These are phyloP conservation scores for Arthrobotrys sphaeroides DNA, from an alignment of 2,329 filamentous ascomycete genomes.

Conservation along the genomic window DNA sequence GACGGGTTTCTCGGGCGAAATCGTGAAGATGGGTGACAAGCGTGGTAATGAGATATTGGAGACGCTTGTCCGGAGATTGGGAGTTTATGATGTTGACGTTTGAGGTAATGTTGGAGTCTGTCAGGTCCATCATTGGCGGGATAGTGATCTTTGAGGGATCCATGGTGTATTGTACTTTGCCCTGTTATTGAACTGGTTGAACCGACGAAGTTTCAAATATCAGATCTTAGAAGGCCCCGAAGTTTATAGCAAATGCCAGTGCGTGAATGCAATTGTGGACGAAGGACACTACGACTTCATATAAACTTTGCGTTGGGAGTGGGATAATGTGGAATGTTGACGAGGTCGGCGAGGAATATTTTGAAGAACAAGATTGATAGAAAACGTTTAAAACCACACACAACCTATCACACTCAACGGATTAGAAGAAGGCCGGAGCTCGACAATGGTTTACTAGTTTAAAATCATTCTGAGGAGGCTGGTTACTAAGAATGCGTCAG, in stretches of 20 bases:
- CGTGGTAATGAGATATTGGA: constrained; percentile 69
- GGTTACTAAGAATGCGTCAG: constrained; percentile 12
- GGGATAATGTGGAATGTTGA: not conserved
- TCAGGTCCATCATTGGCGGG: constrained; percentile 74
- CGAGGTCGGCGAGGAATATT: not conserved
- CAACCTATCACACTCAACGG: not conserved
- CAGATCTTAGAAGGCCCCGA: not conserved
- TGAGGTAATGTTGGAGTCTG: constrained; percentile 80
- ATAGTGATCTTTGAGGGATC: constrained; percentile 63
- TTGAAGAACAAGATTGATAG: no score
- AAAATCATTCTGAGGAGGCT: not conserved
- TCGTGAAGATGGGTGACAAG: constrained; percentile 82
- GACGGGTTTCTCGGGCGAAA: constrained; percentile 79
- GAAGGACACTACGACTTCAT: not conserved
- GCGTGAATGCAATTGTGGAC: not conserved
- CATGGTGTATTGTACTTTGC: constrained; percentile 62
- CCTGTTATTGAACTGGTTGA: no score
- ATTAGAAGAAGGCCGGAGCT: not conserved
- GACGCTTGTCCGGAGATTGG: constrained; percentile 70
- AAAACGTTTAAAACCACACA: no score
- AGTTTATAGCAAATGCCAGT: not conserved
- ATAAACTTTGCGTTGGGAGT: not conserved
- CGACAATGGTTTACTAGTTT: not conserved
- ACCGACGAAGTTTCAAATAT: no score
- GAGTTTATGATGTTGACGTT: constrained; percentile 80